Conservation (phyloP, 2,329 filamentous ascomycete species). For the Claviceps citrina region DNA sequence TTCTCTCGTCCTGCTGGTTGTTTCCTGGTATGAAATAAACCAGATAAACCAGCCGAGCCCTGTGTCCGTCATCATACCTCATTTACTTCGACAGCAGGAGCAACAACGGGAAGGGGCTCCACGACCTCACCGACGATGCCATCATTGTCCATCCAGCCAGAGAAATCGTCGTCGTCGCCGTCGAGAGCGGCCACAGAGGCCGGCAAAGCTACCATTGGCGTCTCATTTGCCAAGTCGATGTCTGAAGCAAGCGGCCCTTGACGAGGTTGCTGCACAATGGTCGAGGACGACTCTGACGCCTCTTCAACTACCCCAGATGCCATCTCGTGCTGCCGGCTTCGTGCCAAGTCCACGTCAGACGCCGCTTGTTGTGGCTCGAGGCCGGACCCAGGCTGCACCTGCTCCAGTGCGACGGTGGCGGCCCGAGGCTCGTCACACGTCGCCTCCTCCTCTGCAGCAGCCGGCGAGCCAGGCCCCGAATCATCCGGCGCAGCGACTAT, state of each 20-base stretch:
- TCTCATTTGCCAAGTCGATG: not conserved
- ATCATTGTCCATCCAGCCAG: slow-evolving; percentile 16
- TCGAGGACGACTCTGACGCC: not conserved
- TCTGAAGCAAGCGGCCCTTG: not conserved
- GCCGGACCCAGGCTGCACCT: slow-evolving; percentile 6
- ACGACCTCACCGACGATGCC: not conserved
- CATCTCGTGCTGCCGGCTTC: not conserved
- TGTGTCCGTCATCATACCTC: not conserved
- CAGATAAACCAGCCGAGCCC: not conserved
- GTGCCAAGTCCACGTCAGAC: not conserved
- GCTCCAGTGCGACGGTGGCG: not conserved
- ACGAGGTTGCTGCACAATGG: not conserved
- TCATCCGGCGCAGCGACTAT: slow-evolving; percentile 51
- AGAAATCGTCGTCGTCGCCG: slow-evolving; percentile 12
- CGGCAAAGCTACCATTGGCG: slow-evolving; percentile 8
- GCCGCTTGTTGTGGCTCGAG: not conserved
- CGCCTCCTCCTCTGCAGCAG: slow-evolving; percentile 21
- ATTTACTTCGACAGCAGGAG: not conserved
- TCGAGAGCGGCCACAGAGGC: slow-evolving; percentile 2
- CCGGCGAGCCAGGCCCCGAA: slow-evolving; percentile 41
- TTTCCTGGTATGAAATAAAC: not conserved
- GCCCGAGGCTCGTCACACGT: slow-evolving; percentile 9
- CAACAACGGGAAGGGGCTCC: not conserved
- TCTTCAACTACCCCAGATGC: not conserved
- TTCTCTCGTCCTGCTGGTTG: not conserved